Percentiles rank a stretch among this genome's conserved stretches.
These are phyloP conservation scores for Erythrobasidium hasegawianum DNA, from an alignment of 1,284 basidiomycete genomes.

Conservation along the genomic window DNA sequence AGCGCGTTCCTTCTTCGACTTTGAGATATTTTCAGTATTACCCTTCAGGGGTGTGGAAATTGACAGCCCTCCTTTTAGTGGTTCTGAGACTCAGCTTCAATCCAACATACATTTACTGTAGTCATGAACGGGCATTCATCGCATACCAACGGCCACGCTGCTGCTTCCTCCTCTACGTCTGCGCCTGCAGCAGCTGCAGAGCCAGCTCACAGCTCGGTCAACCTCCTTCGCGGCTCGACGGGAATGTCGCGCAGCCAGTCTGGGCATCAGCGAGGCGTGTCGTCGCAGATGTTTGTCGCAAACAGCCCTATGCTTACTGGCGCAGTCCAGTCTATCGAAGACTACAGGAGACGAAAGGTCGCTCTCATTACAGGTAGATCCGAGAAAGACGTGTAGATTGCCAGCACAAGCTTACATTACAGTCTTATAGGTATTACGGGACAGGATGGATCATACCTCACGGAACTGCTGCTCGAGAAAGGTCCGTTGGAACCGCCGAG, in stretches of 20 bases:
- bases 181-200: too few relatives aligned
- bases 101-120: too few relatives aligned
- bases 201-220: too few relatives aligned
- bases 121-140: too few relatives aligned
- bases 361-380: slow-evolving; percentile 73
- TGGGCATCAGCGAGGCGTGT: slow-evolving; percentile 19
- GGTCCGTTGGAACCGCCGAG: slow-evolving; percentile 49
- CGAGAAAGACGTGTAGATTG: not conserved
- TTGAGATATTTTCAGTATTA: too few relatives aligned
- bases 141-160: not conserved
- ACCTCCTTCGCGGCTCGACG: too few relatives aligned
- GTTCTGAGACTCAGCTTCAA: too few relatives aligned
- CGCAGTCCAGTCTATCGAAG: slow-evolving; percentile 55
- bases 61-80: too few relatives aligned
- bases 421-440: slow-evolving; percentile 72
- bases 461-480: slow-evolving; percentile 75
- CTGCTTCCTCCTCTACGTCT: not conserved
- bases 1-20: too few relatives aligned
- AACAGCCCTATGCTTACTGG: slow-evolving; percentile 34
- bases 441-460: slow-evolving; percentile 86
- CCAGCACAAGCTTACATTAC: not conserved
- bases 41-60: too few relatives aligned
- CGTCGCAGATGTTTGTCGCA: slow-evolving; percentile 32
- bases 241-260: slow-evolving; percentile 16
- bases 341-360: slow-evolving; percentile 79